Evolutionary conservation across 2,329 filamentous ascomycete genomes (phyloP).

Genomic region (Juglanconis oblonga): DNA sequence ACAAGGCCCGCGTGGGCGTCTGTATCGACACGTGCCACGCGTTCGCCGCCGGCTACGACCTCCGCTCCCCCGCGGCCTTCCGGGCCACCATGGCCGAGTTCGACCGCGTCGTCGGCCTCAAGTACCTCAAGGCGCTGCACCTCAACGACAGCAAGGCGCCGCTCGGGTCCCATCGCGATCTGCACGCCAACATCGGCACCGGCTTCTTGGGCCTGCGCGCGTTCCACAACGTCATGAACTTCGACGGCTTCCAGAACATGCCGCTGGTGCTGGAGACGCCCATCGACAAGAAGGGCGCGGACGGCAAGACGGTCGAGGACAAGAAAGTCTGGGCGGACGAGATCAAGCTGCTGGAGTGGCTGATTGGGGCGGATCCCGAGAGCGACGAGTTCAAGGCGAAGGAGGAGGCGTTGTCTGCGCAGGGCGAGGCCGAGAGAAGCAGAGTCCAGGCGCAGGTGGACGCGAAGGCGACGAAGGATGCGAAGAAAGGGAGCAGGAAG

Average conservation of each 20-base stretch:
- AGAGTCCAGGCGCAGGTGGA: constrained; percentile 78
- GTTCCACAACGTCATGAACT: constrained; percentile 90
- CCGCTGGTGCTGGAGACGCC: constrained; percentile 98
- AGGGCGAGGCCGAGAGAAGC: constrained; percentile 68
- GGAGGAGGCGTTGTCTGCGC: constrained; percentile 62
- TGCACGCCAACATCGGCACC: constrained; percentile 95
- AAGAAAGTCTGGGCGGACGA: constrained; percentile 85
- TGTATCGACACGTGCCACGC: constrained; percentile 97
- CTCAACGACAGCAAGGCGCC: constrained; percentile 96
- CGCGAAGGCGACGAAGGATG: constrained; percentile 63
- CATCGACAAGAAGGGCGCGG: constrained; percentile 66
- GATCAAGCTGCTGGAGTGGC: constrained; percentile 87
- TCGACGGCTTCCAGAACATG: constrained; percentile 68
- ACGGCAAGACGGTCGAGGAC: constrained; percentile 71
- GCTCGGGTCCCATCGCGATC: constrained; percentile 73
- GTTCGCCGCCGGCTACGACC: constrained; percentile 90
- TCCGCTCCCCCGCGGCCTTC: constrained; percentile 74
- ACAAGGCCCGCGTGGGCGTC: constrained; percentile 83
- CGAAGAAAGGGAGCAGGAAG: constrained; percentile 39
- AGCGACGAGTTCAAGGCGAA: constrained; percentile 67
- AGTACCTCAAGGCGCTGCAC: constrained; percentile 83
- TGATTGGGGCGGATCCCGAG: constrained; percentile 80
- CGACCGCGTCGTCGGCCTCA: constrained; percentile 70
- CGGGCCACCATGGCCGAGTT: constrained; percentile 71
- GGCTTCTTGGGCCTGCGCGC: constrained; percentile 87